Evolutionary conservation across 1,139 yeast genomes (phyloP), one percentile per base, ranked within the genome.

Genomic region (Protomyces macrosporus): DNA sequence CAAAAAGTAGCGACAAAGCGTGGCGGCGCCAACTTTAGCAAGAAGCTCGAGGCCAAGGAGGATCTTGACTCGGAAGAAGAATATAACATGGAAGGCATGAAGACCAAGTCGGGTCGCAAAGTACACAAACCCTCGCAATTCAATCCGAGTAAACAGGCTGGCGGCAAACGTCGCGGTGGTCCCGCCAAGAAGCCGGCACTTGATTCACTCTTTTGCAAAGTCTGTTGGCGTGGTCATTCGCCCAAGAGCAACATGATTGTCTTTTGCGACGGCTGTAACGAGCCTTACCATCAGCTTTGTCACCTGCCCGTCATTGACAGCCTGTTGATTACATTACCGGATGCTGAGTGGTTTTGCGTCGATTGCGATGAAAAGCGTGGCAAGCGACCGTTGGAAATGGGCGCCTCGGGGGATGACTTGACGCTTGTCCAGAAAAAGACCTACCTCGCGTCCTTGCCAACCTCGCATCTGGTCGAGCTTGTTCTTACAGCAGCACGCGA

Each of bases 331-430:
- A 79, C 76, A 50, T 75, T 77, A n/a, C 76, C 78, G 0, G 80
- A 77, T 60, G 78, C 79, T 3, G 76, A 76, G 68, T 78, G 80
- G 80, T 77, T 75, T 67, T 78, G 81, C 68, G 71, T 71, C 56
- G 75, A 75, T 53, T 78, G 81, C 65, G 76, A 74, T 65, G 72
- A 73, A 9, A 74, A 75, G 63, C 69, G 75, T 6, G 69, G 74
- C 3, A 78, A 76, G 57, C 69, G 71, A 39, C 75, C 78, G 12
- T 69, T 77, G 40, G 78, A 76, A 60, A 77, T 79, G 0, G 81
- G 81, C 7, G 65, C 71, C 23, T 68, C 75, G 2, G 78, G 79
- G 1, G 75, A 72, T 32, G 72, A 71, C 7, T 67, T 77, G 34
- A 73, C 77, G 10, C 69, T 73, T 6, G 77, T 74, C 50, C 75